Evolutionary conservation across 2,329 filamentous ascomycete genomes (phyloP), one percentile per base, ranked within the genome.

Genomic region (Ophiobolus disseminans): DNA sequence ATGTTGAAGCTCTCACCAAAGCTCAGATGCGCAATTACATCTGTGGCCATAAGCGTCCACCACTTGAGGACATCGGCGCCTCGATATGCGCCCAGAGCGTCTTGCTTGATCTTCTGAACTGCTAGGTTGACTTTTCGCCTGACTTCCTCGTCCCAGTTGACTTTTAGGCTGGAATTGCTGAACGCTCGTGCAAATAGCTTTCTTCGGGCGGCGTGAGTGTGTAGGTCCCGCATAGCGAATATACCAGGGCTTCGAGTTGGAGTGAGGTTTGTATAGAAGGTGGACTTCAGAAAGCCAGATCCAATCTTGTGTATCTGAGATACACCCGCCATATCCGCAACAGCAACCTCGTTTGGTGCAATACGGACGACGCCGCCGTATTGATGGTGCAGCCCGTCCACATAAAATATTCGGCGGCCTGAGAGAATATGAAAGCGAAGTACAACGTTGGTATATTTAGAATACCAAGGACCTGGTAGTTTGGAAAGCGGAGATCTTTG

Each of bases 1-100:
- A 74, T 75, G 5, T 65, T 56, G 45, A 77, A 75, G 1, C 58
- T 63, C 32, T 75, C 70, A 13, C 75, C 75, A 49, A 76, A 76
- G 30, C 68, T 66, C 4, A 77, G 49, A 38, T 73, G 59, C 1
- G 66, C 65, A 16, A 67, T 69, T 6, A 76, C 65, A 56, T 77
- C 75, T 0, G 68, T 68, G 6, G 74, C 69, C 62, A 76, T 69
- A 10, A 75, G 66, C 11, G 71, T 74, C 62, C 63, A 71, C 73
- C 72, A 65, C 40, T 73, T 70, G 37, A 75, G 44, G 4, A 68
- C 37, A 40, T 78, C 74, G 5, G 68, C 68, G 13, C 38, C 57
- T 21, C 66, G 65, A 1, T 48, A 48, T n/a, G 30, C 23, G 5
- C 39, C 41, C 2, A 40, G n/a, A 7, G 58, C 62, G 37, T 57